Evolutionary conservation across 768 basidiomycete genomes (phyloP).

Genomic region (Kwoniella newhampshirensis): DNA sequence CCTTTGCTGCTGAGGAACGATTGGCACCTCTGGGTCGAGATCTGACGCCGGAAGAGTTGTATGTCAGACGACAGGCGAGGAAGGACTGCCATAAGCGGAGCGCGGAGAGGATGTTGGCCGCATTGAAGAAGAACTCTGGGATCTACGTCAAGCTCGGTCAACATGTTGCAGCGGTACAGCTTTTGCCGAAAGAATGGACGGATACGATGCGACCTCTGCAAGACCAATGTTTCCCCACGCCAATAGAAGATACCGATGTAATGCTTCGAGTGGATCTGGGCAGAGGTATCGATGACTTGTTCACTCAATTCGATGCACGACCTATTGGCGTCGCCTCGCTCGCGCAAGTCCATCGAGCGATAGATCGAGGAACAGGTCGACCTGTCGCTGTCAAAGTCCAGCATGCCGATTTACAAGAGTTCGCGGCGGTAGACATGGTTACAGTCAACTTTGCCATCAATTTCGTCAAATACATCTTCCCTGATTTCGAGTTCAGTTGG

Average conservation of each 20-base stretch:
- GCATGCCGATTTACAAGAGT: constrained; percentile 91
- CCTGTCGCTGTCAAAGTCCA: constrained; percentile 76
- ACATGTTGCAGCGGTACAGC: constrained; percentile 66
- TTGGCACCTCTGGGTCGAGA: constrained; percentile 56
- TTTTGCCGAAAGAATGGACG: constrained; percentile 69
- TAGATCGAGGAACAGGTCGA: constrained; percentile 67
- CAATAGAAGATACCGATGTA: constrained; percentile 69
- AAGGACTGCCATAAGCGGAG: constrained; percentile 77
- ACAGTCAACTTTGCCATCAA: constrained; percentile 60
- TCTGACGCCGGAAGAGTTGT: constrained; percentile 58
- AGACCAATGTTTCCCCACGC: constrained; percentile 89
- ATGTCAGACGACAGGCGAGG: constrained; percentile 71
- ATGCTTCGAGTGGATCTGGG: constrained; percentile 79
- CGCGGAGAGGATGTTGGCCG: constrained; percentile 72
- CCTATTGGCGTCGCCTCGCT: constrained; percentile 93
- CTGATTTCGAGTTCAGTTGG: constrained; percentile 94
- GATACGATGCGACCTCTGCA: constrained; percentile 60
- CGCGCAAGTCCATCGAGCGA: constrained; percentile 90
- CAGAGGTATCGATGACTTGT: constrained; percentile 64
- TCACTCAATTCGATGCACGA: constrained; percentile 76
- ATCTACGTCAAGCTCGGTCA: constrained; percentile 68
- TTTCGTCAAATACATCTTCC: constrained; percentile 89
- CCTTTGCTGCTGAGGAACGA: constrained; percentile 38
- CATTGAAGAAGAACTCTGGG: constrained; percentile 75
- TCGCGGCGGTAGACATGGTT: constrained; percentile 73